phyloP scores from a whole-genome alignment of 768 basidiomycete species.

The Suillus paluster region DNA sequence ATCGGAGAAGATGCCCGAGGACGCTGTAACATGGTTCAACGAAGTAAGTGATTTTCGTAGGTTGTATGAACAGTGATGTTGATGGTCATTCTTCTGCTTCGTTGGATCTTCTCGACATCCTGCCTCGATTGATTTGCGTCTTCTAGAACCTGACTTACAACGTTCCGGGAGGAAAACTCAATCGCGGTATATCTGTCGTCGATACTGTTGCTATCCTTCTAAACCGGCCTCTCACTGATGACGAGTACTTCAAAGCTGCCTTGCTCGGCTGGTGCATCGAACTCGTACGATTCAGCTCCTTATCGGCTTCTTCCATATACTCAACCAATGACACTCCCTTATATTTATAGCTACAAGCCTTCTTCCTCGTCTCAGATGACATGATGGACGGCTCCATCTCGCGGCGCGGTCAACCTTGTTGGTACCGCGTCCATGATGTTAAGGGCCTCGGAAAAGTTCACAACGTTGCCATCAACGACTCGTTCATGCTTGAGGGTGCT shows the following conservation, averaged over 20 bases:
- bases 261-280: conserved; percentile 96
- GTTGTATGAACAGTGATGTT: not conserved
- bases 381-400: conserved; percentile 97
- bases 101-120: conserved; percentile 10
- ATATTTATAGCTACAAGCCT: conserved; percentile 82
- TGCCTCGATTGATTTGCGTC: not conserved
- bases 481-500: conserved; percentile 93
- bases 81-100: not conserved
- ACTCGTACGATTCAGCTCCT: conserved; percentile 60
- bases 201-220: conserved; percentile 91
- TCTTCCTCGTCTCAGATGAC: conserved; percentile 96
- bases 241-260: conserved; percentile 89
- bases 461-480: conserved; percentile 92
- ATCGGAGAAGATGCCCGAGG: conserved; percentile 77
- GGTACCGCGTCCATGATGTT: conserved; percentile 69
- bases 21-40: conserved; percentile 85
- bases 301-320: not conserved
- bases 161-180: conserved; percentile 95
- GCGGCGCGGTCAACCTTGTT: conserved; percentile 93
- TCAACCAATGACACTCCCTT: not conserved
- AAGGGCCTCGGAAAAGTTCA: conserved; percentile 34
- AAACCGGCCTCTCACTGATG: conserved; percentile 68
- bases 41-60: conserved; percentile 53
- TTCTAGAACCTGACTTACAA: conserved; percentile 87
- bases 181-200: conserved; percentile 94